A percentile compares a stretch with the other conserved stretches of the same genome.
Evolutionary conservation across 2,329 filamentous ascomycete species (phyloP).

Genomic region (Fusarium nelsonii): DNA sequence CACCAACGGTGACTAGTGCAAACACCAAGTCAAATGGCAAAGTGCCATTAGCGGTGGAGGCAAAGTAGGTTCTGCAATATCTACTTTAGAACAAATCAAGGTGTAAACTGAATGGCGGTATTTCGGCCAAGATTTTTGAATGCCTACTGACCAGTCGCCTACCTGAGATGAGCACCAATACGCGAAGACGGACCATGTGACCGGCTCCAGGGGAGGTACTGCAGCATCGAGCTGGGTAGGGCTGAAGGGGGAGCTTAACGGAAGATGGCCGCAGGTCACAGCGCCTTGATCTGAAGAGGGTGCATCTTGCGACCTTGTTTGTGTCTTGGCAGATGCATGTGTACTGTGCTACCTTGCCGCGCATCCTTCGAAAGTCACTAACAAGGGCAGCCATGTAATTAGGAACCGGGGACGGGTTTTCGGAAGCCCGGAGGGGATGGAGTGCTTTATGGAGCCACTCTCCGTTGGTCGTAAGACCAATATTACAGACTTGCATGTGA

Average conservation of each 20-base stretch:
- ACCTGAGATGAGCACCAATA: background rate
- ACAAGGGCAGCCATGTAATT: slow-evolving; percentile 17
- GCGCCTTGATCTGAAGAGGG: slow-evolving; percentile 24
- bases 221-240: slow-evolving; percentile 28
- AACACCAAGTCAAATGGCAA: slow-evolving; percentile 36
- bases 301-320: slow-evolving; percentile 13
- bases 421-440: slow-evolving; percentile 27
- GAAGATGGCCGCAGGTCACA: slow-evolving; percentile 45
- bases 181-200: slow-evolving; percentile 15
- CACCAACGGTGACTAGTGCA: slow-evolving; percentile 8
- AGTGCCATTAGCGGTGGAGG: slow-evolving; percentile 1
- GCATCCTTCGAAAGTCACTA: slow-evolving; percentile 25
- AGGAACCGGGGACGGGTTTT: slow-evolving; percentile 27
- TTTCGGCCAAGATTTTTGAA: background rate
- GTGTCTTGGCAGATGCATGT: slow-evolving; percentile 36
- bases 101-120: slow-evolving; percentile 13
- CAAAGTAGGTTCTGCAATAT: slow-evolving; percentile 9
- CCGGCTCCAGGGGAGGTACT: slow-evolving; percentile 5
- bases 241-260: slow-evolving; percentile 39
- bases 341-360: slow-evolving; percentile 9
- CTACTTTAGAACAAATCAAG: slow-evolving; percentile 1
- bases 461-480: slow-evolving; percentile 2
- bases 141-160: background rate
- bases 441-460: slow-evolving; percentile 24
- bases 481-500: slow-evolving; percentile 32